phyloP scores from a whole-genome alignment of 352 stramenopile genomes.

The Globisporangium perplexum region DNA sequence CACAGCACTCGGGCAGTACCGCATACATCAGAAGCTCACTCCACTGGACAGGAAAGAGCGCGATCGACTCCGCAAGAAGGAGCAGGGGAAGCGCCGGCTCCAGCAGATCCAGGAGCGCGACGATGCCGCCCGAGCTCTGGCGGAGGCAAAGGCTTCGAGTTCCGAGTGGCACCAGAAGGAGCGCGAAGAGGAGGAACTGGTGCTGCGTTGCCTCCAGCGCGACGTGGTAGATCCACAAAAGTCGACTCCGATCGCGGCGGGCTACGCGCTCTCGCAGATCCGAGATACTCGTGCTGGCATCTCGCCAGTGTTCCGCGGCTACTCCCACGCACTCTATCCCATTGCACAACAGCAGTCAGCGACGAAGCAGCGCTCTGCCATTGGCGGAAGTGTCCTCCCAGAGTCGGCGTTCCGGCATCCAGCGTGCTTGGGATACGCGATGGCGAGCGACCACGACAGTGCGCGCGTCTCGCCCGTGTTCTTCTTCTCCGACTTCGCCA shows the following conservation, averaged over 20 bases:
- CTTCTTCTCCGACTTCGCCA: conserved; percentile 49
- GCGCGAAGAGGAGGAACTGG: conserved; percentile 56
- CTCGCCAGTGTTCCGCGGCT: conserved; percentile 51
- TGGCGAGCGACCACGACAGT: conserved; percentile 36
- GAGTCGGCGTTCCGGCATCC: conserved; percentile 42
- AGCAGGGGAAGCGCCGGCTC: conserved; percentile 37
- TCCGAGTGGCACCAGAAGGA: conserved; percentile 39
- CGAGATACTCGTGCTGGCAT: conserved; percentile 7
- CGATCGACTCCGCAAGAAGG: conserved; percentile 41
- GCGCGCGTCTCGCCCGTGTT: conserved; percentile 57
- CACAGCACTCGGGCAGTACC: neutral
- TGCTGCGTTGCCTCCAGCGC: conserved; percentile 53
- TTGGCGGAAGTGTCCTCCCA: neutral
- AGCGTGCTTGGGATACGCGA: conserved; percentile 46
- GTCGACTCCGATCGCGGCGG: conserved; percentile 38
- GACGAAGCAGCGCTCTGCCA: conserved; percentile 5
- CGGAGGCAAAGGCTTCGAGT: conserved; percentile 19
- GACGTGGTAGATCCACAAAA: conserved; percentile 52
- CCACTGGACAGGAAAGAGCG: conserved; percentile 44
- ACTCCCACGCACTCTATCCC: conserved; percentile 44
- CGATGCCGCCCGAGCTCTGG: conserved; percentile 20
- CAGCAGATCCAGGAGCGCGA: conserved; percentile 28
- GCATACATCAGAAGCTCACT: conserved; percentile 22
- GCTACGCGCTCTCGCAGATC: conserved; percentile 36
- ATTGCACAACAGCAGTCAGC: conserved; percentile 19